Evolutionary conservation across 2,329 filamentous ascomycete species (phyloP).

Genomic region (Fusarium haematococcum): DNA sequence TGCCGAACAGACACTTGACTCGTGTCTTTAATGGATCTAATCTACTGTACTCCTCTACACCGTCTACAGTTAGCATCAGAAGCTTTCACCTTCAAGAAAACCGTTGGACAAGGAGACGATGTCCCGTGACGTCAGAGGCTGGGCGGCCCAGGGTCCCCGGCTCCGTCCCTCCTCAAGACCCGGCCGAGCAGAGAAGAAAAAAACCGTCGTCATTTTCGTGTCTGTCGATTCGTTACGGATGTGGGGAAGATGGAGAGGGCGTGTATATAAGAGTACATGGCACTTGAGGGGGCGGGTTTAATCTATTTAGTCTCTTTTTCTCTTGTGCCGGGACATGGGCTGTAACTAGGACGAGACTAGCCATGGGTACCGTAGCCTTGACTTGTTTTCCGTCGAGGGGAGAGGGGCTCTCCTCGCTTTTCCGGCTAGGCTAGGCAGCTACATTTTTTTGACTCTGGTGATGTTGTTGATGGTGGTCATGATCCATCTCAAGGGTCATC

Average conservation of each 20-base stretch:
- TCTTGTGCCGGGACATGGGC: conserved; percentile 28
- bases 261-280: conserved; percentile 11
- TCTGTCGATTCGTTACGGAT: conserved; percentile 34
- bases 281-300: conserved; percentile 15
- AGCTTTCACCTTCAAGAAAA: not conserved
- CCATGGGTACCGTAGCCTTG: not conserved
- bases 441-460: not conserved
- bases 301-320: conserved; percentile 35
- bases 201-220: conserved; percentile 40
- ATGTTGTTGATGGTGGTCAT: not conserved
- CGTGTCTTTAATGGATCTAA: not conserved
- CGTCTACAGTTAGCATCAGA: not conserved
- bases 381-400: not conserved
- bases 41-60: not conserved
- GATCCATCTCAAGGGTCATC: not conserved
- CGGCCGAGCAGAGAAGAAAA: conserved; percentile 31
- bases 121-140: conserved; percentile 46
- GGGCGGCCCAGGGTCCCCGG: conserved; percentile 38
- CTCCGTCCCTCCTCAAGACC: conserved; percentile 34
- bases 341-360: not conserved
- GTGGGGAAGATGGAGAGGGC: conserved; percentile 10
- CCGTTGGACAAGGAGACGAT: conserved; percentile 18
- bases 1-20: not conserved
- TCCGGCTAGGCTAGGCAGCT: conserved; percentile 6
- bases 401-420: not conserved